These are phyloP conservation scores for Cercophora scortea DNA, from an alignment of 495 filamentous ascomycete genomes.

Conservation along the genomic window DNA sequence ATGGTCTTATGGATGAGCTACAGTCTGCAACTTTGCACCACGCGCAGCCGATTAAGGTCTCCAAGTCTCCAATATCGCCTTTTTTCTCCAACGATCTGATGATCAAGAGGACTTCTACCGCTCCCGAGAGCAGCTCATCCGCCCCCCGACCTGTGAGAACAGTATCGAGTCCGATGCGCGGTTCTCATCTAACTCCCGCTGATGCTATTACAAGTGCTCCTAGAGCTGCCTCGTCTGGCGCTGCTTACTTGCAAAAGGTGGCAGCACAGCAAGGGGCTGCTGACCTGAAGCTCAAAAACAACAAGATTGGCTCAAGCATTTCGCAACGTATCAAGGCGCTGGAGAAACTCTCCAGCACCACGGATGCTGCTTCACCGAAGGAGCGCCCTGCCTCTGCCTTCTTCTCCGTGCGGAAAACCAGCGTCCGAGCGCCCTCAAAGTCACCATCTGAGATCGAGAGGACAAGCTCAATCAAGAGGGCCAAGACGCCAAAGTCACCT, in stretches of 20 bases:
- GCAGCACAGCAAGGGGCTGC: conserved; percentile 34
- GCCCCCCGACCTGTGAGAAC: conserved; percentile 24
- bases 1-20: conserved; percentile 85
- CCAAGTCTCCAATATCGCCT: conserved; percentile 73
- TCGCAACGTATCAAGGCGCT: conserved; percentile 85
- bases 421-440: conserved; percentile 30
- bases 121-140: conserved; percentile 17
- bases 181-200: conserved; percentile 28
- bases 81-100: conserved; percentile 44
- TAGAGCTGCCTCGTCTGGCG: conserved; percentile 40
- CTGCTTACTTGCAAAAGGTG: conserved; percentile 39
- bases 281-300: conserved; percentile 56
- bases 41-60: conserved; percentile 73
- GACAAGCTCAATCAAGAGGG: conserved; percentile 27
- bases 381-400: conserved; percentile 36
- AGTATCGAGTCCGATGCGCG: conserved; percentile 42
- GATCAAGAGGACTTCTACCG: conserved; percentile 17
- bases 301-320: conserved; percentile 80
- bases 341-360: conserved; percentile 56
- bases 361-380: conserved; percentile 17
- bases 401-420: conserved; percentile 44
- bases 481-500: conserved; percentile 18
- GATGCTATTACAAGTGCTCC: conserved; percentile 29
- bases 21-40: conserved; percentile 75
- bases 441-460: conserved; percentile 40